Conservation (phyloP, 306 rosid genomes). For the Vigna angularis region DNA sequence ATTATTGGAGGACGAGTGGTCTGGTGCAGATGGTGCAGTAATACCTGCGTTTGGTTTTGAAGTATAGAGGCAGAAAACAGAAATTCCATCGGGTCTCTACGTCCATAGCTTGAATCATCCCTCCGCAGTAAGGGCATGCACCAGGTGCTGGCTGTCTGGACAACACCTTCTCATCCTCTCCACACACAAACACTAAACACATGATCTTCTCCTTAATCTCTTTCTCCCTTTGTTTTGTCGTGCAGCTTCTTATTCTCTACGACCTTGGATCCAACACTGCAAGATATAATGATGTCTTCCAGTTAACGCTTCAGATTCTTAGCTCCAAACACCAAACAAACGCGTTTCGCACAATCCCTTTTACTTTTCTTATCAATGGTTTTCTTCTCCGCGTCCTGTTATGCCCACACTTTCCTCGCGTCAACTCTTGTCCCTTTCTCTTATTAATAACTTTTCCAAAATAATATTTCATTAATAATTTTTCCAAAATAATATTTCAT, state of each 20-base stretch:
- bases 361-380: background rate
- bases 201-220: conserved; percentile 24
- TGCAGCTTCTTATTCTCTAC: too few relatives aligned
- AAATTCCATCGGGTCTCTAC: conserved; percentile 68
- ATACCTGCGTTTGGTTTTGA: conserved; percentile 67
- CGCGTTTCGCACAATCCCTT: background rate
- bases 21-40: conserved; percentile 66
- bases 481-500: too few relatives aligned
- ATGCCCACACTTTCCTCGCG: background rate
- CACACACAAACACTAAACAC: conserved; percentile 94
- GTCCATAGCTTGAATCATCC: conserved; percentile 77
- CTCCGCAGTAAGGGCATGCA: conserved; percentile 82
- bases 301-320: too few relatives aligned
- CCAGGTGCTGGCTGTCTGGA: conserved; percentile 81
- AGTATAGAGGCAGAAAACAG: conserved; percentile 72
- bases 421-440: too few relatives aligned
- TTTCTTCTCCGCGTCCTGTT: background rate
- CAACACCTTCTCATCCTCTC: conserved; percentile 68
- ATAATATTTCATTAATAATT: too few relatives aligned
- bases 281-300: too few relatives aligned
- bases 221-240: too few relatives aligned
- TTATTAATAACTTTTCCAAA: too few relatives aligned
- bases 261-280: too few relatives aligned
- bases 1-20: conserved; percentile 10
- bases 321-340: too few relatives aligned